These are phyloP conservation scores for Ophiocordyceps robertsii DNA, from an alignment of 2,329 filamentous ascomycete genomes.

Conservation along the genomic window DNA sequence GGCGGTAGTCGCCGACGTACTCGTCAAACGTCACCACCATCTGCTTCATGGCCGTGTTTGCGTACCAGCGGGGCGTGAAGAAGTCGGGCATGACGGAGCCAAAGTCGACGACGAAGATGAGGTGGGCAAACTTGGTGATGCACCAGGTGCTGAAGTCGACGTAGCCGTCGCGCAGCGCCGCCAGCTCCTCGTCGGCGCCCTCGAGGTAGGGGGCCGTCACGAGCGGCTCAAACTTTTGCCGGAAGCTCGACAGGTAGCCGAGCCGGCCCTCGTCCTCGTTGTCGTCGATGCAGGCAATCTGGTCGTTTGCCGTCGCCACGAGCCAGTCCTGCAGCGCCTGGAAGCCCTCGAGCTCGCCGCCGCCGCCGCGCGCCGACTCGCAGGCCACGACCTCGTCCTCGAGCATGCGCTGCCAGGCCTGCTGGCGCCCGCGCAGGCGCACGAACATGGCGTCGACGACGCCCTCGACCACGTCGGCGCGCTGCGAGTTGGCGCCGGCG, in stretches of 20 bases:
- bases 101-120: conserved; percentile 90
- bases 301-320: conserved; percentile 91
- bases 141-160: conserved; percentile 92
- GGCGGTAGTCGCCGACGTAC: conserved; percentile 78
- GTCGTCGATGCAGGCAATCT: conserved; percentile 96
- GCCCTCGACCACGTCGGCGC: conserved; percentile 83
- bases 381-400: conserved; percentile 74
- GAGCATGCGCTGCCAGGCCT: conserved; percentile 75
- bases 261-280: conserved; percentile 61
- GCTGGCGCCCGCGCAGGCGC: conserved; percentile 69
- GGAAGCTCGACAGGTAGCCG: conserved; percentile 79
- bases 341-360: conserved; percentile 48
- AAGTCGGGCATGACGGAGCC: conserved; percentile 69
- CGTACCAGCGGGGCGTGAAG: conserved; percentile 87
- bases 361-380: conserved; percentile 32
- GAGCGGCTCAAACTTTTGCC: conserved; percentile 65
- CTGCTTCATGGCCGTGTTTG: conserved; percentile 73
- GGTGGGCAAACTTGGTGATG: conserved; percentile 70
- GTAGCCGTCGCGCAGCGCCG: conserved; percentile 73
- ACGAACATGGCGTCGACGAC: conserved; percentile 94
- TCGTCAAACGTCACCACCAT: conserved; percentile 93
- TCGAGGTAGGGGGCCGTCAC: conserved; percentile 72
- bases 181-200: conserved; percentile 58
- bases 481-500: conserved; percentile 71
- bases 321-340: conserved; percentile 91